Conservation (phyloP, 2,329 filamentous ascomycete species). For the Chaetomium olivaceum region DNA sequence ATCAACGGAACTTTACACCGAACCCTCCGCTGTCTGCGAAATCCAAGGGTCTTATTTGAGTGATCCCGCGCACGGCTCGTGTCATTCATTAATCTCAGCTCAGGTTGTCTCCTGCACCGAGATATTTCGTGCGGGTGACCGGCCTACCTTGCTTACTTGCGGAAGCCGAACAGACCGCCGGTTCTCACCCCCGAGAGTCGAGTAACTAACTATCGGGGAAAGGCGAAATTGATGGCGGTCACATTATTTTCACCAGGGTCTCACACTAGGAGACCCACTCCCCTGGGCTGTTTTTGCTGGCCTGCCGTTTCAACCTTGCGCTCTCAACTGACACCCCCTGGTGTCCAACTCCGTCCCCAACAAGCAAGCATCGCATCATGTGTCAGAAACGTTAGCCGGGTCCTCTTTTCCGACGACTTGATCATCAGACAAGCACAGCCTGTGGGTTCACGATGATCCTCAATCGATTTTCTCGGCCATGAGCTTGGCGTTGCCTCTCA, state of each 20-base stretch:
- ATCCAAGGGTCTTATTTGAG: background rate
- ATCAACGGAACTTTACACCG: constrained; percentile 12
- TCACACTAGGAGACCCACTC: background rate
- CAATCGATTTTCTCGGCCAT: constrained; percentile 17
- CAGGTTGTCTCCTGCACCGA: background rate
- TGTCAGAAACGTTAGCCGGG: constrained; percentile 18
- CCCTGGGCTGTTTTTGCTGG: background rate
- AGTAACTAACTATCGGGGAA: background rate
- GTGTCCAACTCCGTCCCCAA: constrained; percentile 11
- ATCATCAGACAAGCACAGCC: constrained; percentile 10
- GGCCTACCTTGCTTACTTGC: background rate
- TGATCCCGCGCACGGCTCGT: background rate
- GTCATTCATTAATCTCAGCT: background rate
- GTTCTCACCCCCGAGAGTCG: background rate
- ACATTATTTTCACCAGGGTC: background rate
- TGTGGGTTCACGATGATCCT: constrained; percentile 6
- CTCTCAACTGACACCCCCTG: background rate
- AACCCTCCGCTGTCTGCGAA: background rate
- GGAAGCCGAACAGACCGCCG: background rate
- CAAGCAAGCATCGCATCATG: constrained; percentile 18
- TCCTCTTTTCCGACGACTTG: constrained; percentile 3
- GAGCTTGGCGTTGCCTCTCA: constrained; percentile 14
- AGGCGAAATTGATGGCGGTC: background rate
- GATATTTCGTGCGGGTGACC: background rate
- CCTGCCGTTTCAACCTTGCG: constrained; percentile 6